A percentile compares a stretch with the other conserved stretches of the same genome.
Evolutionary conservation across 352 stramenopile species (phyloP).

Genomic region (Pythium sp.): DNA sequence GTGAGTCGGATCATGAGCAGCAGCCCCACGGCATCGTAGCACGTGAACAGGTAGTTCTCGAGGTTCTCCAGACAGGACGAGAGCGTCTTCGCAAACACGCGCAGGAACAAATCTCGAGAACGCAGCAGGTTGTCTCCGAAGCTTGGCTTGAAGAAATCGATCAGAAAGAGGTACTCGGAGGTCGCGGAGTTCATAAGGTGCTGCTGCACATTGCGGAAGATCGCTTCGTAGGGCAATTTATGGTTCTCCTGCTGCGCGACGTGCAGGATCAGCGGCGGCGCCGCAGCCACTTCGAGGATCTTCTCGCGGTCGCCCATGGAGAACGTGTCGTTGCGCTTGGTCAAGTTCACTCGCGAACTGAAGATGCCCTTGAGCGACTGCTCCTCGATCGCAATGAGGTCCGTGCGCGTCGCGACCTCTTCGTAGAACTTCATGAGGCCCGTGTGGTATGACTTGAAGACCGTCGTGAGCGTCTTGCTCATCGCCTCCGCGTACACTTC

Average conservation of each 20-base stretch:
- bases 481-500: conserved; percentile 97
- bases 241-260: conserved; percentile 90
- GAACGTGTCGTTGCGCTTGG: conserved; percentile 96
- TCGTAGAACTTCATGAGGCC: conserved; percentile 94
- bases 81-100: conserved; percentile 96
- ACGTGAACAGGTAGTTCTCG: conserved; percentile 98
- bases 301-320: conserved; percentile 89
- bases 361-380: conserved; percentile 88
- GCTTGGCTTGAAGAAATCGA: conserved; percentile 91
- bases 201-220: conserved; percentile 95
- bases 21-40: conserved; percentile 95
- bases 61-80: conserved; percentile 95
- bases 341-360: conserved; percentile 90
- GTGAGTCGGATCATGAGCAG: conserved; percentile 99
- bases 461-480: conserved; percentile 92
- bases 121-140: conserved; percentile 64
- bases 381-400: conserved; percentile 96
- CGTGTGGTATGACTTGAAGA: conserved; percentile 97
- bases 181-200: conserved; percentile 97
- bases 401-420: conserved; percentile 89
- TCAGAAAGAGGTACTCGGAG: conserved; percentile 97
- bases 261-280: conserved; percentile 92
- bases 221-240: conserved; percentile 95
- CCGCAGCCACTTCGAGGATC: conserved; percentile 79
- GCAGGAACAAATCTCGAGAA: conserved; percentile 91